phyloP scores from a whole-genome alignment of 495 filamentous ascomycete species.

The Penicillium lividum region DNA sequence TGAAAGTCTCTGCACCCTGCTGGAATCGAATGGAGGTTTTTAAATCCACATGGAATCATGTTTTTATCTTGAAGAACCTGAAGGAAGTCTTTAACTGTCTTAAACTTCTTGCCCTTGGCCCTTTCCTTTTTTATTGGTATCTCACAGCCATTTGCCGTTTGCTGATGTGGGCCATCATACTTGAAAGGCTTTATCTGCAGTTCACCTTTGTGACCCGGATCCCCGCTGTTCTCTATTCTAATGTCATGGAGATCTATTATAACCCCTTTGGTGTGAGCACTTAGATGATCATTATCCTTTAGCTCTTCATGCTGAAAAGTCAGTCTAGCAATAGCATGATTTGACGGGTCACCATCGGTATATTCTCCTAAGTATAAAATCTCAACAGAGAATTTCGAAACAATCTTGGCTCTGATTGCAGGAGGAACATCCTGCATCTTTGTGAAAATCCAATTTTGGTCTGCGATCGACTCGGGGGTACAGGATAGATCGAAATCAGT shows the following conservation, averaged over 20 bases:
- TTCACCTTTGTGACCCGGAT: too few species aligned
- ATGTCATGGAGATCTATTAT: neutral
- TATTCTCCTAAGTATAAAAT: neutral
- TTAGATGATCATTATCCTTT: neutral
- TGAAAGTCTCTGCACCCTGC: neutral
- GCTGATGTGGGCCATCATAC: neutral
- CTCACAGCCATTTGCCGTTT: neutral
- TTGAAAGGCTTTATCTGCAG: neutral
- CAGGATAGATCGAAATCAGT: too few species aligned
- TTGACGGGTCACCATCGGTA: neutral
- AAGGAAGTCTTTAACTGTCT: neutral
- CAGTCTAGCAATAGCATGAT: neutral
- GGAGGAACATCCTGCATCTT: too few species aligned
- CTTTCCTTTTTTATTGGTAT: neutral
- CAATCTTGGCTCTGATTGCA: neutral
- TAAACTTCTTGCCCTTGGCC: neutral
- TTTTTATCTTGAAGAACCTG: neutral
- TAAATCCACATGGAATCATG: neutral
- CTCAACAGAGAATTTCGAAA: neutral
- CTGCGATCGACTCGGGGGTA: too few species aligned
- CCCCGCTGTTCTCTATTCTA: too few species aligned
- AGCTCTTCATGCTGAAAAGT: neutral
- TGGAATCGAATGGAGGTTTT: too few species aligned
- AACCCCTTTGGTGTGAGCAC: neutral
- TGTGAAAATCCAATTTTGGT: too few species aligned